Percentiles rank a stretch among this genome's conserved stretches.
phyloP scores from a whole-genome alignment of 2,329 filamentous ascomycete species.

The Colletotrichum plurivorum region DNA sequence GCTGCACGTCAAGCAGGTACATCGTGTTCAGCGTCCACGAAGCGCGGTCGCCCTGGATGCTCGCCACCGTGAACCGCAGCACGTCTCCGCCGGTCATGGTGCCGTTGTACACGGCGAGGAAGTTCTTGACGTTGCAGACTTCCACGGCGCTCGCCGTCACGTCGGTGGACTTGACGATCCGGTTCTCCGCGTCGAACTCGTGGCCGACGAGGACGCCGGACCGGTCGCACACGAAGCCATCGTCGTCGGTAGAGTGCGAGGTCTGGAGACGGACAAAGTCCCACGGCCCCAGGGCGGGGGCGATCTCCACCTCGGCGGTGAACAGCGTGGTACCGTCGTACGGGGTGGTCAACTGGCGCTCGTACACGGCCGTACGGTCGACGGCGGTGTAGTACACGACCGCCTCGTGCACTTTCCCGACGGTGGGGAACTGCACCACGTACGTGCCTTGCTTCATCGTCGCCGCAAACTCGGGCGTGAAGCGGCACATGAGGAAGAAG shows the following conservation, averaged over 20 bases:
- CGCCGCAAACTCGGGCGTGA: slow-evolving; percentile 21
- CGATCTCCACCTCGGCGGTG: slow-evolving; percentile 26
- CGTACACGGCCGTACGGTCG: slow-evolving; percentile 24
- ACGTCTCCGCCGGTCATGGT: slow-evolving; percentile 20
- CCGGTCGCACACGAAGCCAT: slow-evolving; percentile 37
- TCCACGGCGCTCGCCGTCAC: slow-evolving; percentile 18
- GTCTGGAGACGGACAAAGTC: slow-evolving; percentile 29
- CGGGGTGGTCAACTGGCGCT: slow-evolving; percentile 7
- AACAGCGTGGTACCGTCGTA: slow-evolving; percentile 28
- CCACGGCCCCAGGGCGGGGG: slow-evolving; percentile 27
- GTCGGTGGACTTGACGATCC: slow-evolving; percentile 19
- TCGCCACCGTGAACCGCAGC: slow-evolving; percentile 27
- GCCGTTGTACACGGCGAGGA: slow-evolving; percentile 23
- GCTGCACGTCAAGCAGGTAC: slow-evolving; percentile 27
- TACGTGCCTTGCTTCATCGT: slow-evolving; percentile 33
- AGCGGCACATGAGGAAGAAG: slow-evolving; percentile 40
- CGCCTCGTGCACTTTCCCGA: slow-evolving; percentile 7
- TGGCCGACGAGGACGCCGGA: slow-evolving; percentile 30
- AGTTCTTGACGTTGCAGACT: slow-evolving; percentile 31
- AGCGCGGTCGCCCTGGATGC: slow-evolving; percentile 22
- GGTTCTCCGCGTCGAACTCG: slow-evolving; percentile 21
- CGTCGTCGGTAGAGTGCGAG: slow-evolving; percentile 9
- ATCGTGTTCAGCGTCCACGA: slow-evolving; percentile 17
- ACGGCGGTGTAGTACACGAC: slow-evolving; percentile 30
- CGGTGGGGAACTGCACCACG: slow-evolving; percentile 33